Base-by-base conservation (phyloP, 2,329 filamentous ascomycete species). In the Aspergillus alliaceus region DNA sequence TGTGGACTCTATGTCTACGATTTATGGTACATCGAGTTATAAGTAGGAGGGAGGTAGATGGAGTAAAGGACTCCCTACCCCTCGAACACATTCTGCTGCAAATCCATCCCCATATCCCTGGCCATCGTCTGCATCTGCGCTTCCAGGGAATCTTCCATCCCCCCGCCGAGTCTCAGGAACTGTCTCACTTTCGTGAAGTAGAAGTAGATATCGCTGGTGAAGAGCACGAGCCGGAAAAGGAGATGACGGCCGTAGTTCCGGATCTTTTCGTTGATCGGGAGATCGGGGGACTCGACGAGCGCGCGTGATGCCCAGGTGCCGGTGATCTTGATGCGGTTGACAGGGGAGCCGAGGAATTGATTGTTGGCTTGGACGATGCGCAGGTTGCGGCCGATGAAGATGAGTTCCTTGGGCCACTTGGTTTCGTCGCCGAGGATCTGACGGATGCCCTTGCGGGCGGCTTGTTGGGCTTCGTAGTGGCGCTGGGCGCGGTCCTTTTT, bases 91-190 rank as follows among this genome's bases (percentile, higher is more conserved):
- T 87, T 86, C 72, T 96, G 91, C 71, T 96, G 90, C 63, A 98
- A 76, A 74, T 98, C 93, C 3, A 98, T 86, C 0, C 95, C 95
- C 77, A 95, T 92, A 65, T 96, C 93, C 71, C 90, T 91, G 1
- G 93, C 93, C 81, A 97, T 90, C 56, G 82, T 84, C 75, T 85
- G 88, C 92, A 98, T 96, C 65, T 89, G 84, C 69, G 84, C 84
- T 79, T 98, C 95, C 60, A 98, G 87, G 72, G 93, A 91, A 70
- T 97, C 93, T 72, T 98, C 95, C 90, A 98, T 95, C 0, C 93
- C 93, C 9, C 86, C 83, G 0, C 93, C 91, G 2, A 87, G 74
- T 0, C 90, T 90, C 12, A 97, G 70, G 71, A 85, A 83, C 77
- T 98, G 93, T 64, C 86, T 83, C 6, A 96, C 51, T 77, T 90